Evolutionary conservation across 2,329 filamentous ascomycete genomes (phyloP).

Genomic region (Fusarium odoratissimum): DNA sequence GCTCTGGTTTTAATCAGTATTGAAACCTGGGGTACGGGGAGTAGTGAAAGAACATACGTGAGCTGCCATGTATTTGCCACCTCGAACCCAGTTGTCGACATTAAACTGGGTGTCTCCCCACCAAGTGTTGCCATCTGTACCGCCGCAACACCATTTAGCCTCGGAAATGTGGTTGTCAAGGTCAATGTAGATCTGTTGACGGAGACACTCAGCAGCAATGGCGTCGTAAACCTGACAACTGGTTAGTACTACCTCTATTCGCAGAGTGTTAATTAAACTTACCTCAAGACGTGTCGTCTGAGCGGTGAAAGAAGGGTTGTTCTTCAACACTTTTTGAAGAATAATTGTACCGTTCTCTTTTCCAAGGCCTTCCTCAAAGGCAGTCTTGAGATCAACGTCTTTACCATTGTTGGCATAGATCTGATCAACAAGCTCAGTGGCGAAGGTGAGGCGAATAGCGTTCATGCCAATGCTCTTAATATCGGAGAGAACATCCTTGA

Average conservation of each 20-base stretch:
- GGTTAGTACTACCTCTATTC: fast-evolving
- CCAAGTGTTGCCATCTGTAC: constrained; percentile 68
- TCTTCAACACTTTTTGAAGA: constrained; percentile 62
- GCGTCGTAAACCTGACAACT: constrained; percentile 61
- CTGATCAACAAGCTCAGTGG: constrained; percentile 73
- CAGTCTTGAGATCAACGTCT: constrained; percentile 59
- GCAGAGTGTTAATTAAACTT: background rate
- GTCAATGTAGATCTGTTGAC: constrained; percentile 67
- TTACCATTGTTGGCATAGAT: constrained; percentile 61
- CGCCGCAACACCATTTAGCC: constrained; percentile 68
- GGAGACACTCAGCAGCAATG: constrained; percentile 66
- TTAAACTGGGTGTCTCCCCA: constrained; percentile 71
- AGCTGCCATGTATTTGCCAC: constrained; percentile 68
- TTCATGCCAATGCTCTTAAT: constrained; percentile 72
- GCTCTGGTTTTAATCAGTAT: background rate
- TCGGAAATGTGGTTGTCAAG: constrained; percentile 72
- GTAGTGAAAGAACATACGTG: constrained; percentile 55
- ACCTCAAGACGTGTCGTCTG: constrained; percentile 65
- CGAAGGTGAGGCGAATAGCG: constrained; percentile 70
- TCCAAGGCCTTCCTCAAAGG: constrained; percentile 61
- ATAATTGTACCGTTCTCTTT: constrained; percentile 63
- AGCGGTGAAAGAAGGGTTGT: constrained; percentile 67
- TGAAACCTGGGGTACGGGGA: fast-evolving
- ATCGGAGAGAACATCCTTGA: constrained; percentile 64
- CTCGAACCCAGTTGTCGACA: constrained; percentile 69